Evolutionary conservation across 2,329 filamentous ascomycete genomes (phyloP), one percentile per base, ranked within the genome.

Genomic region (Xylaria sp.): DNA sequence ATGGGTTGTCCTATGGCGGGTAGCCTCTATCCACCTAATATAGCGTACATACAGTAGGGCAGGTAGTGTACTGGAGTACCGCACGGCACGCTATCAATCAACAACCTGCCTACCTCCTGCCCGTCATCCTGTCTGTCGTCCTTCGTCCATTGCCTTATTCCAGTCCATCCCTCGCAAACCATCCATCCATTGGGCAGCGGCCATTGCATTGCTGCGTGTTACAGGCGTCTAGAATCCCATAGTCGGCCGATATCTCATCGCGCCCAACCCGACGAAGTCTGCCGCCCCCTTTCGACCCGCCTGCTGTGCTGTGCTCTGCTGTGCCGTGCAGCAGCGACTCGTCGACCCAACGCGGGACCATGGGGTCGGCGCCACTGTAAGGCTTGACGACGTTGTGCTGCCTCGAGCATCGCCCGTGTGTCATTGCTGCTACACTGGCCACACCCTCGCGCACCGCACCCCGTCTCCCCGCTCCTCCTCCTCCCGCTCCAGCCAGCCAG

Each of bases 381-480:
- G 60, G 72, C 70, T 69, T 77, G 75, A 78, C 75, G 73, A 78
- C 74, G 74, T 76, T 72, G 72, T 76, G 75, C 74, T 67, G 66
- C 56, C 67, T 70, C 58, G 64, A 72, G 71, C 66, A 62, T 71
- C 69, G 57, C 62, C 66, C 55, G 57, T 67, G 69, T 61, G 68
- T 56, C 56, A 31, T 72, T 67, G 64, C 64, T 72, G 39, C 59
- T 39, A 67, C 59, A 43, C 62, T 51, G 62, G 73, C 67, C 52
- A 46, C 65, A 33, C 67, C 33, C 33, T 15, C 64, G 31, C 15
- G 28, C 52, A 28, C 51, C 13, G 51, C 51, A 36, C 51, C 51
- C 25, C 25, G 6, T 18, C 28, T n/a, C 28, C 28, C 51, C 51
- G 12, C 52, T n/a, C 28, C 52, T 25, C 6, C 28, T 31, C 18